Conservation (phyloP, 148 eudicot genomes). For the Silene uniflora region DNA sequence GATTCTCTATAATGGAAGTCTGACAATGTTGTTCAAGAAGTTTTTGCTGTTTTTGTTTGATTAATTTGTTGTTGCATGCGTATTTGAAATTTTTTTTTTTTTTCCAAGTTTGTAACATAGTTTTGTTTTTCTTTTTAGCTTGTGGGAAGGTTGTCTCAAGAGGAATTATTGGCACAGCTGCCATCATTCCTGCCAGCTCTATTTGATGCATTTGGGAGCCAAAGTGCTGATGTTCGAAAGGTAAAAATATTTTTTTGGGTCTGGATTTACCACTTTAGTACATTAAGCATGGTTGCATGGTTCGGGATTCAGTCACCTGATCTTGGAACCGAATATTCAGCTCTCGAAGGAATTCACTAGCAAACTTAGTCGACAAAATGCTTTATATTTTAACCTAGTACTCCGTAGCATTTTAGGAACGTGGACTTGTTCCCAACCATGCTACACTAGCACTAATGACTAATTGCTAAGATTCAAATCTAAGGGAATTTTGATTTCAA, state of each 20-base stretch:
- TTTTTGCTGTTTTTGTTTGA: too few relatives aligned
- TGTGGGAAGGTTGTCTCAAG: constrained; percentile 82
- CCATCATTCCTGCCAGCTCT: constrained; percentile 90
- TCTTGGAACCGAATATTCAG: too few relatives aligned
- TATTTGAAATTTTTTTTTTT: not conserved
- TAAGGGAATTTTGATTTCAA: not conserved
- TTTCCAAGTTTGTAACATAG: not conserved
- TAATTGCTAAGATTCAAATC: too few relatives aligned
- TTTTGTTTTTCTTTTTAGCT: constrained; percentile 44
- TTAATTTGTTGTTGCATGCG: not conserved
- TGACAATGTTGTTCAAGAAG: too few relatives aligned
- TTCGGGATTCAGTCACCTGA: too few relatives aligned
- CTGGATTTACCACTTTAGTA: not conserved
- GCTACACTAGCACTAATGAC: too few relatives aligned
- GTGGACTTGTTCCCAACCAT: too few relatives aligned
- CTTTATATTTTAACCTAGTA: too few relatives aligned
- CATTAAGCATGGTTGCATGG: not conserved
- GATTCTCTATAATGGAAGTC: too few relatives aligned
- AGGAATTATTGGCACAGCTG: constrained; percentile 76
- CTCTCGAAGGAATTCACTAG: not conserved
- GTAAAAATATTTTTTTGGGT: constrained; percentile 30
- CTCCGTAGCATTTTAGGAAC: too few relatives aligned
- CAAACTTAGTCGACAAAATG: not conserved
- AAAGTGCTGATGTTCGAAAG: constrained; percentile 98
- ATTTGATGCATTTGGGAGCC: constrained; percentile 95